A percentile compares a stretch with the other conserved stretches of the same genome.
Evolutionary conservation across 2,329 filamentous ascomycete genomes (phyloP).

Genomic region (Sporothrix mexicana): DNA sequence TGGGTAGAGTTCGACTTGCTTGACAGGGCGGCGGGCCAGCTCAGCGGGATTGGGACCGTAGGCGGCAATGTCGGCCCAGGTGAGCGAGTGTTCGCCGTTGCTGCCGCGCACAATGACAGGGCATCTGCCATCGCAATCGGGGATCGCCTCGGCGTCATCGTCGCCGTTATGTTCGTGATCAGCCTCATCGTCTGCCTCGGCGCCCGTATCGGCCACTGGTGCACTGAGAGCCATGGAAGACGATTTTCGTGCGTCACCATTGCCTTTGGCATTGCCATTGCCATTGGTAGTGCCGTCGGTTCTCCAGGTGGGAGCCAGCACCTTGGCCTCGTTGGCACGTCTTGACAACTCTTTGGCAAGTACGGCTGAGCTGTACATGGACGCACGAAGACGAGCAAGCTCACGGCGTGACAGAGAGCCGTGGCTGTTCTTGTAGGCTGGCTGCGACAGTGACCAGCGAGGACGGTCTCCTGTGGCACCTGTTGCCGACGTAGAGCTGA

Average conservation of each 20-base stretch:
- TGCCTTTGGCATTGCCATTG: slow-evolving; percentile 20
- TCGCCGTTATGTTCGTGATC: background rate
- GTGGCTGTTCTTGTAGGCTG: slow-evolving; percentile 1
- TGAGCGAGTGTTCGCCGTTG: slow-evolving; percentile 37
- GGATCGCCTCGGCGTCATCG: background rate
- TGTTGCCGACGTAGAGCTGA: slow-evolving; percentile 4
- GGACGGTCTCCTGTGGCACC: slow-evolving; percentile 44
- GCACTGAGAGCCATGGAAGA: background rate
- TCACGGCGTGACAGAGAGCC: slow-evolving; percentile 61
- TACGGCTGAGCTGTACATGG: slow-evolving; percentile 84
- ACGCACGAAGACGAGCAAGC: slow-evolving; percentile 75
- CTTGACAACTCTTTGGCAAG: slow-evolving; percentile 82
- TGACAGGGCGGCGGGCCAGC: slow-evolving; percentile 45
- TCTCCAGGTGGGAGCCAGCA: slow-evolving; percentile 42
- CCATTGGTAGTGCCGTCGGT: slow-evolving; percentile 36
- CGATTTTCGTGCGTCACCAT: background rate
- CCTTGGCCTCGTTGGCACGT: slow-evolving; percentile 60
- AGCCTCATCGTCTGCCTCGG: slow-evolving; percentile 36
- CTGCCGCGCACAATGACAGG: slow-evolving; percentile 14
- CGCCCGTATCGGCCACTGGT: slow-evolving; percentile 38
- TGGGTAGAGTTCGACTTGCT: slow-evolving; percentile 56
- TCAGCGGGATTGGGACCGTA: slow-evolving; percentile 49
- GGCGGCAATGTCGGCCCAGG: slow-evolving; percentile 54
- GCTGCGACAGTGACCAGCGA: slow-evolving; percentile 40
- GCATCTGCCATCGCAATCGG: background rate